Conservation (phyloP, 768 basidiomycete genomes). For the Arthromyces matolae region DNA sequence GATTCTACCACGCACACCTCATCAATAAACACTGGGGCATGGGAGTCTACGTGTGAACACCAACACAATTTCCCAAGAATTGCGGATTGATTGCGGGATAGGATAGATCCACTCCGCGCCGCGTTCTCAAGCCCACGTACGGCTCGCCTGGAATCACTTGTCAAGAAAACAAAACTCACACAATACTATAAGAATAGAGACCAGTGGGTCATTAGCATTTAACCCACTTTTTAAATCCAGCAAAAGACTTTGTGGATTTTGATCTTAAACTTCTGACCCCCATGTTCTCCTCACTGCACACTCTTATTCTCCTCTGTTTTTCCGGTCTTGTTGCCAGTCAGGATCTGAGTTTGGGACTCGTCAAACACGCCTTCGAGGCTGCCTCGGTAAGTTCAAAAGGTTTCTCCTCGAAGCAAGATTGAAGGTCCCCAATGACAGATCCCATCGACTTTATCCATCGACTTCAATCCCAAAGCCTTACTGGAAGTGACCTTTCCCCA, state of each 20-base stretch:
- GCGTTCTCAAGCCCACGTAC: too few relatives aligned
- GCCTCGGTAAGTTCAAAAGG: conserved; percentile 19
- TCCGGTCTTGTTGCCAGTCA: conserved; percentile 18
- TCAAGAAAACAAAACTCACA: too few relatives aligned
- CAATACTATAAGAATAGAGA: too few relatives aligned
- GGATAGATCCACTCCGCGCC: too few relatives aligned
- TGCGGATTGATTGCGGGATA: too few relatives aligned
- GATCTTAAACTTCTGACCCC: not conserved
- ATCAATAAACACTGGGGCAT: too few relatives aligned
- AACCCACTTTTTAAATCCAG: not conserved
- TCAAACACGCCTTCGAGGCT: conserved; percentile 22
- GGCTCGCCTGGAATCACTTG: not conserved
- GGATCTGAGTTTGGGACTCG: conserved; percentile 19
- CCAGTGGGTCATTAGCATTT: too few relatives aligned
- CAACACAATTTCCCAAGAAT: too few relatives aligned
- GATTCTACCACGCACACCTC: too few relatives aligned
- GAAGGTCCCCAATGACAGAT: conserved; percentile 25
- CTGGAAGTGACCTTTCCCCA: conserved; percentile 36
- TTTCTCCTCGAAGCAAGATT: not conserved
- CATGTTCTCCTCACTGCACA: conserved; percentile 9
- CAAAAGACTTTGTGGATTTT: not conserved
- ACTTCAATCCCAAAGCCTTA: conserved; percentile 31
- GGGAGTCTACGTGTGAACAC: too few relatives aligned
- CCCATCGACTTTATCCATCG: conserved; percentile 26
- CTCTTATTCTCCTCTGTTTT: conserved; percentile 10